A percentile compares a stretch with the other conserved stretches of the same genome.
Evolutionary conservation across 371 early-diverging fungal species (phyloP).

Genomic region (Thermomucor indicae-seudaticae): DNA sequence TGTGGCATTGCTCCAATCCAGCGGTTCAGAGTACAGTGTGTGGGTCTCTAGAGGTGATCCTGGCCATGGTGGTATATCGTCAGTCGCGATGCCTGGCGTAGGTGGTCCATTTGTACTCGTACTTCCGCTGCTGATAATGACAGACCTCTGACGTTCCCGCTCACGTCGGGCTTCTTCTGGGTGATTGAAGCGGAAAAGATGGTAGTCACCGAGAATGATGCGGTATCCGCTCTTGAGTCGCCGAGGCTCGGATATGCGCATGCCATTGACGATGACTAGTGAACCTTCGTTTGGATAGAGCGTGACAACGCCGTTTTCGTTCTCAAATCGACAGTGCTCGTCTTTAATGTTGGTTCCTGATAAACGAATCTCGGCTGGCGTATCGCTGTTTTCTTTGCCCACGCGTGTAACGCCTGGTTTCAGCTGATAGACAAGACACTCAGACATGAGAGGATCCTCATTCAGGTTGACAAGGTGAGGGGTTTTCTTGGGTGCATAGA

Average conservation of each 20-base stretch:
- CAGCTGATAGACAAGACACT: constrained; percentile 85
- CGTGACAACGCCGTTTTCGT: constrained; percentile 56
- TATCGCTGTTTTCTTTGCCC: constrained; percentile 49
- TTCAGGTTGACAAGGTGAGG: constrained; percentile 89
- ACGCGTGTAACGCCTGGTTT: constrained; percentile 75
- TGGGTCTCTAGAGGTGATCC: constrained; percentile 8
- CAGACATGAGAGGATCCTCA: constrained; percentile 89
- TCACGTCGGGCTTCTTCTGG: constrained; percentile 82
- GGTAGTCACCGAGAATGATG: constrained; percentile 79
- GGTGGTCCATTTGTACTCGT: constrained; percentile 43
- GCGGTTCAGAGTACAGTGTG: constrained; percentile 43
- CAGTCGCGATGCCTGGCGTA: constrained; percentile 43
- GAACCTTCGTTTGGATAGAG: constrained; percentile 59
- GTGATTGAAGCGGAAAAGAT: constrained; percentile 83
- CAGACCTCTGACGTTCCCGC: constrained; percentile 42
- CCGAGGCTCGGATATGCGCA: constrained; percentile 53
- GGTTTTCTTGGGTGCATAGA: constrained; percentile 77
- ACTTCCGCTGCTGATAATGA: constrained; percentile 5
- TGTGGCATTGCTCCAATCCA: constrained; percentile 80
- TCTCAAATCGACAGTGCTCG: constrained; percentile 78
- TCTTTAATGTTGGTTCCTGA: constrained; percentile 68
- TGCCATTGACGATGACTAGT: constrained; percentile 77
- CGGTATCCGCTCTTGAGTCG: constrained; percentile 74
- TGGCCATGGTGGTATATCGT: constrained; percentile 6
- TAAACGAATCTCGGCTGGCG: constrained; percentile 64